Evolutionary conservation across 1,284 basidiomycete genomes (phyloP).

Genomic region (Vanrija pseudolonga): DNA sequence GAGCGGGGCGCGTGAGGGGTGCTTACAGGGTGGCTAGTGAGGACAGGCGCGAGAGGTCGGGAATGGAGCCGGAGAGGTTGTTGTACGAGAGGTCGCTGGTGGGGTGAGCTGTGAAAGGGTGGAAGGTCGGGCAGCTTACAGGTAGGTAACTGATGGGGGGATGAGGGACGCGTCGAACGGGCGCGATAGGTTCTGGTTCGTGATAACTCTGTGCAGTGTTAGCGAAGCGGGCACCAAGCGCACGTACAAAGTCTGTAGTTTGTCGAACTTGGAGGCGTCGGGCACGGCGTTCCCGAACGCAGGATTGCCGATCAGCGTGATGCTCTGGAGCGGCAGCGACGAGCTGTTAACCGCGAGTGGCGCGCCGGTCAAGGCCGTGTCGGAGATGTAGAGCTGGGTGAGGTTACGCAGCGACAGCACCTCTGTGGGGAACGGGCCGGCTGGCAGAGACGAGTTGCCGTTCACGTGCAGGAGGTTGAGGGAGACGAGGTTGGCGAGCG

Average conservation of each 20-base stretch:
- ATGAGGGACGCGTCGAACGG: background rate
- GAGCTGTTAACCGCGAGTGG: background rate
- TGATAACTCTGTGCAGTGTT: background rate
- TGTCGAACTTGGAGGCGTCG: background rate
- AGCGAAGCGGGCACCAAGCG: background rate
- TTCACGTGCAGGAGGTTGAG: conserved; percentile 32
- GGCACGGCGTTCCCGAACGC: conserved; percentile 8
- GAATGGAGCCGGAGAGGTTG: conserved; percentile 29
- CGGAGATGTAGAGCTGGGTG: conserved; percentile 34
- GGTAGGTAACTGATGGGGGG: background rate
- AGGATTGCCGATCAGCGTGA: background rate
- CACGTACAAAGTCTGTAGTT: conserved; percentile 39
- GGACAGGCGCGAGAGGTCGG: conserved; percentile 25
- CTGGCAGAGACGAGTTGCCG: conserved; percentile 39
- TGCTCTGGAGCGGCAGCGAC: background rate
- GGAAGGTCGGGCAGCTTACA: background rate
- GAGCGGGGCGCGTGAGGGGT: background rate
- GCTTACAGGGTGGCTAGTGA: conserved; percentile 33
- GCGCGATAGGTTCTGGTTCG: background rate
- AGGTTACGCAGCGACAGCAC: conserved; percentile 11
- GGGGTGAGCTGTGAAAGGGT: background rate
- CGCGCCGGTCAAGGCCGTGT: conserved; percentile 23
- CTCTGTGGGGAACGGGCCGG: conserved; percentile 29
- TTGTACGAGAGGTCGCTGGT: conserved; percentile 45
- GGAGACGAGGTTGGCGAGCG: conserved; percentile 34